A percentile compares a stretch with the other conserved stretches of the same genome.
These are phyloP conservation scores for Diatrype stigma DNA, from an alignment of 2,329 filamentous ascomycete genomes.

Conservation along the genomic window DNA sequence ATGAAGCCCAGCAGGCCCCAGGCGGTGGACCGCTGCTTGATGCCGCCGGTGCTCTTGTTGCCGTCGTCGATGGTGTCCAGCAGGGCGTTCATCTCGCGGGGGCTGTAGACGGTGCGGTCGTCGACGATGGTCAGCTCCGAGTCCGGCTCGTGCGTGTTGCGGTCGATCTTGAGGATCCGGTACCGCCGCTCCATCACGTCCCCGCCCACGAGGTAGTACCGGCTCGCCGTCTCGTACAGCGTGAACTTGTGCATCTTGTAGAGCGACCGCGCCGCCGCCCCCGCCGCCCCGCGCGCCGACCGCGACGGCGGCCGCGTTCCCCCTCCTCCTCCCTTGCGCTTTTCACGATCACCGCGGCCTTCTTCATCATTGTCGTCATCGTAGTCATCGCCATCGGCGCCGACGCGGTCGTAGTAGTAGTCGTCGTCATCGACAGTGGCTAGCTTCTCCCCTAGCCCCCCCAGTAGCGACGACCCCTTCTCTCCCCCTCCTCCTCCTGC, in stretches of 20 bases:
- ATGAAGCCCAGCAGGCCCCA: constrained; percentile 97
- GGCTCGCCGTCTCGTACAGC: constrained; percentile 90
- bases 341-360: not conserved
- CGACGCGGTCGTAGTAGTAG: constrained; percentile 16
- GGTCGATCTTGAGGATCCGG: constrained; percentile 90
- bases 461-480: constrained; percentile 4
- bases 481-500: no score
- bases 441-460: no score
- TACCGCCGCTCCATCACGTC: constrained; percentile 87
- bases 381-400: no score
- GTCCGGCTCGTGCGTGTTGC: constrained; percentile 73
- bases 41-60: constrained; percentile 83
- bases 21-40: constrained; percentile 83
- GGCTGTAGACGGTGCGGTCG: constrained; percentile 91
- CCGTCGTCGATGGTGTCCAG: constrained; percentile 92
- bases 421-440: constrained; percentile 22
- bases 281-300: constrained; percentile 18
- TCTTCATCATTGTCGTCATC: no score
- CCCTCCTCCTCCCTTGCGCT: no score
- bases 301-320: not conserved
- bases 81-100: constrained; percentile 89
- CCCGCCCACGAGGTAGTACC: constrained; percentile 91
- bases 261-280: constrained; percentile 33
- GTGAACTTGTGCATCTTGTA: constrained; percentile 92
- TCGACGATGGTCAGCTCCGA: constrained; percentile 78